phyloP scores from a whole-genome alignment of 495 filamentous ascomycete genomes.

The Podospora comata region DNA sequence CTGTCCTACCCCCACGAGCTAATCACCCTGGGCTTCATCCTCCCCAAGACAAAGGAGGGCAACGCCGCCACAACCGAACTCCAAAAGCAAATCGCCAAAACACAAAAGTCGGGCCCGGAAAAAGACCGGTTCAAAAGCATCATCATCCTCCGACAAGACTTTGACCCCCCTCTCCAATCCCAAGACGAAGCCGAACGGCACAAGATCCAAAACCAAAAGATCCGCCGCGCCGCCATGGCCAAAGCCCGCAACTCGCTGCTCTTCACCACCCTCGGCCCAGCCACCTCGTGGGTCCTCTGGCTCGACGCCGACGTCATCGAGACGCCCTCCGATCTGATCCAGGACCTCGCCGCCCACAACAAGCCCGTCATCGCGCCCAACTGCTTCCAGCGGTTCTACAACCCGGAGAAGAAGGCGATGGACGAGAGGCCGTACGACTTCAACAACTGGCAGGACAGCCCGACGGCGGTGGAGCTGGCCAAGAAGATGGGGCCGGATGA shows the following conservation, averaged over 20 bases:
- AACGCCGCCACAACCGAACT: conserved; percentile 76
- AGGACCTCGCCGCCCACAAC: conserved; percentile 85
- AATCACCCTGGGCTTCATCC: conserved; percentile 93
- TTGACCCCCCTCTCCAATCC: conserved; percentile 73
- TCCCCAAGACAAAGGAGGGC: conserved; percentile 85
- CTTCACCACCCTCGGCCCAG: conserved; percentile 95
- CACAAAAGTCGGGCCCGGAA: conserved; percentile 70
- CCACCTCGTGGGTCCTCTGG: conserved; percentile 95
- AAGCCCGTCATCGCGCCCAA: conserved; percentile 89
- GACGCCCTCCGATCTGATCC: conserved; percentile 78
- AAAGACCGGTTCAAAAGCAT: conserved; percentile 84
- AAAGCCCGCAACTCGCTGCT: conserved; percentile 88
- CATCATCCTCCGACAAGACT: conserved; percentile 92
- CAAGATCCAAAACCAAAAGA: conserved; percentile 83
- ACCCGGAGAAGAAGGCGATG: conserved; percentile 63
- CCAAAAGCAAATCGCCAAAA: conserved; percentile 78
- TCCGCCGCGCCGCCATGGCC: conserved; percentile 82
- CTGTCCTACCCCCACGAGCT: conserved; percentile 89
- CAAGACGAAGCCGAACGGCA: conserved; percentile 88
- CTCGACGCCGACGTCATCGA: conserved; percentile 91
- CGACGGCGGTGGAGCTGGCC: conserved; percentile 68
- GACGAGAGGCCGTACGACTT: conserved; percentile 88
- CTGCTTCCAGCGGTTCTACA: conserved; percentile 86
- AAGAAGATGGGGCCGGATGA: conserved; percentile 80
- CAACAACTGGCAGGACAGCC: conserved; percentile 93